phyloP scores from a whole-genome alignment of 176 grass and related monocot species.

The Thalia dealbata region DNA sequence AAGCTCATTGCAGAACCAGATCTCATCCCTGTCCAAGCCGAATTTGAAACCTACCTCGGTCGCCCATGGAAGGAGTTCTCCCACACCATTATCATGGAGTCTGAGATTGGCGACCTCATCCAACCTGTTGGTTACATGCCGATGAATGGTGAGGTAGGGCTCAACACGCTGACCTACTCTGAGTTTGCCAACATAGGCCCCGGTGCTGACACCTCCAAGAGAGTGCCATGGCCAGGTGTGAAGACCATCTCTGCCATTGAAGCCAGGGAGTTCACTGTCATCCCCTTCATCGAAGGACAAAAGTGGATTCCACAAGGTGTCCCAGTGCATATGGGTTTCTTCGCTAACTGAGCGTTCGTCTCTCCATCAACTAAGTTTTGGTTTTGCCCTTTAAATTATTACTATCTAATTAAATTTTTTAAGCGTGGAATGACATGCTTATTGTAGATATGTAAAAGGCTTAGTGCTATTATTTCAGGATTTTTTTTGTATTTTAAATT shows the following conservation, averaged over 20 bases:
- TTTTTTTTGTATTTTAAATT: no score
- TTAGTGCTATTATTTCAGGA: no score
- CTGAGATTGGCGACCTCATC: slow-evolving; percentile 52
- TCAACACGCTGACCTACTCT: slow-evolving; percentile 64
- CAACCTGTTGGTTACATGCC: slow-evolving; percentile 67
- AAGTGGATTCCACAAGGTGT: slow-evolving; percentile 53
- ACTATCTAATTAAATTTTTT: no score
- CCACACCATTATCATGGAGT: slow-evolving; percentile 67
- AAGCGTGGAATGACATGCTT: no score
- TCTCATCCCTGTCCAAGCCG: slow-evolving; percentile 12
- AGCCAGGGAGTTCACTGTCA: slow-evolving; percentile 39
- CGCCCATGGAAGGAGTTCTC: slow-evolving; percentile 77
- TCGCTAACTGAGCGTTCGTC: no score
- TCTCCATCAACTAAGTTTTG: no score
- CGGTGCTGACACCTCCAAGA: slow-evolving; percentile 27
- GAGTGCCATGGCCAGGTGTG: slow-evolving; percentile 55
- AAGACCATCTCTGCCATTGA: slow-evolving; percentile 34
- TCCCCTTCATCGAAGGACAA: slow-evolving; percentile 49
- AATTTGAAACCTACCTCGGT: slow-evolving; percentile 57
- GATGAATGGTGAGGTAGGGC: slow-evolving; percentile 59
- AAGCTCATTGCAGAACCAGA: slow-evolving; percentile 42
- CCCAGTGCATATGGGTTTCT: slow-evolving; percentile 57
- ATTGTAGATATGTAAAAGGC: no score
- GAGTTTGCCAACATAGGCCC: slow-evolving; percentile 70
- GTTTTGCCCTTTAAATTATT: no score